phyloP scores from a whole-genome alignment of 805 yeast species.

The Cyberlindnera xylosilytica region DNA sequence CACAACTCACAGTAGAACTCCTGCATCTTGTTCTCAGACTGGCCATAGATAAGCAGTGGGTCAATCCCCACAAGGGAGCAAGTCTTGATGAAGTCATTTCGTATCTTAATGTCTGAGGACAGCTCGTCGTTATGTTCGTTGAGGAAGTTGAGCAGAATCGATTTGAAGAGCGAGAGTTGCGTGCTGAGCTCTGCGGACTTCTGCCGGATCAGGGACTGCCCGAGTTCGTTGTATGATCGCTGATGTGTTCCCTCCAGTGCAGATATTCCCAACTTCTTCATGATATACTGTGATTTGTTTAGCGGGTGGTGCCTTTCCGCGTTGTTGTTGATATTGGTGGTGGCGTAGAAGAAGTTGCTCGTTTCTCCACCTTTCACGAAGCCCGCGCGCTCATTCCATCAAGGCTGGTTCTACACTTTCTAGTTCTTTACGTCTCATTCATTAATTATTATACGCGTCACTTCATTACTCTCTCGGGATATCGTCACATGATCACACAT shows the following conservation, averaged over 20 bases:
- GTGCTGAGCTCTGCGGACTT: conserved; percentile 62
- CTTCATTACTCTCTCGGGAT: not conserved
- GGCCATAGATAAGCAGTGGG: conserved; percentile 48
- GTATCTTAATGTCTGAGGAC: conserved; percentile 56
- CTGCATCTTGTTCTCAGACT: conserved; percentile 28
- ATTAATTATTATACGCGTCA: not conserved
- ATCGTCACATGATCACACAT: conserved; percentile 16
- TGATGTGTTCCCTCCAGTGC: conserved; percentile 37
- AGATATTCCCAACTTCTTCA: conserved; percentile 45
- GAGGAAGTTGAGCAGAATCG: conserved; percentile 73
- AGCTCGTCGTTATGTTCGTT: conserved; percentile 68
- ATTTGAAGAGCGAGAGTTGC: conserved; percentile 75
- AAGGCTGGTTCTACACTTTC: too few species aligned
- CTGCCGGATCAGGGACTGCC: conserved; percentile 33
- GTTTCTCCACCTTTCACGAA: too few species aligned
- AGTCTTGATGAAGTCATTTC: conserved; percentile 70
- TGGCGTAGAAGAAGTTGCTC: not conserved
- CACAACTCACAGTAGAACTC: conserved; percentile 68
- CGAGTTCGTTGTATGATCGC: conserved; percentile 19
- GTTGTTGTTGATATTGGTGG: not conserved
- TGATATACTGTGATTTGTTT: too few species aligned
- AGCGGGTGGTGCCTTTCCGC: too few species aligned
- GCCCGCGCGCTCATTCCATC: too few species aligned
- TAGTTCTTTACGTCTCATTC: too few species aligned
- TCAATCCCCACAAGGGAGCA: conserved; percentile 83